These are phyloP conservation scores for Thermothielavioides terrestris DNA, from an alignment of 495 filamentous ascomycete genomes.

Conservation along the genomic window DNA sequence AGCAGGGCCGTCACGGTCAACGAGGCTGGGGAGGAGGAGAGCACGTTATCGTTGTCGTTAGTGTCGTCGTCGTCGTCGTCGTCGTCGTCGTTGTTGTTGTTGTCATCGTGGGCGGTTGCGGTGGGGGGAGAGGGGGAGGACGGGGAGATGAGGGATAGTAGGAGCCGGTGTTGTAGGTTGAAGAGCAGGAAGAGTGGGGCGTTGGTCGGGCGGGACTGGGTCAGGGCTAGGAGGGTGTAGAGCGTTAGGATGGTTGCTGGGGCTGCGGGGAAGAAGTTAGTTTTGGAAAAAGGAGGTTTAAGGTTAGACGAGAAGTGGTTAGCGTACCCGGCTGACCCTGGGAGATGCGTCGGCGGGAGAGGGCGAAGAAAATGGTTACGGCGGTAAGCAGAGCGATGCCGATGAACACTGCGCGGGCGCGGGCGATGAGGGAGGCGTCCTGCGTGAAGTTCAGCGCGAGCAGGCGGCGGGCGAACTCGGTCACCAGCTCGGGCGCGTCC, in stretches of 20 bases:
- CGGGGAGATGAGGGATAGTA: slow-evolving; percentile 35
- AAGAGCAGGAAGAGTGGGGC: slow-evolving; percentile 76
- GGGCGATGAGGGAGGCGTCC: slow-evolving; percentile 39
- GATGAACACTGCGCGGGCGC: slow-evolving; percentile 45
- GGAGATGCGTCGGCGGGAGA: slow-evolving; percentile 14
- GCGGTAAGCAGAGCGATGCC: slow-evolving; percentile 40
- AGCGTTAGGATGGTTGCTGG: slow-evolving; percentile 52
- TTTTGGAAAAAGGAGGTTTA: not conserved
- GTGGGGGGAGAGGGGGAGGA: not conserved
- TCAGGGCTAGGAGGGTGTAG: slow-evolving; percentile 70
- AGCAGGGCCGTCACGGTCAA: slow-evolving; percentile 56
- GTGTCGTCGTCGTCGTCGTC: not conserved
- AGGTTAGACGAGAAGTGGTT: slow-evolving; percentile 32
- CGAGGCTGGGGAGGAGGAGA: slow-evolving; percentile 42
- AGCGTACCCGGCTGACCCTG: slow-evolving; percentile 18
- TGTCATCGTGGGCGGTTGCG: slow-evolving; percentile 12
- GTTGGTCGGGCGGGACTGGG: slow-evolving; percentile 75
- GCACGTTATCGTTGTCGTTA: not conserved
- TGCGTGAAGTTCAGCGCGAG: slow-evolving; percentile 34
- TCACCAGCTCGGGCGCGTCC: slow-evolving; percentile 78
- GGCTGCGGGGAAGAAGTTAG: slow-evolving; percentile 12
- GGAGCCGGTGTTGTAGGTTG: slow-evolving; percentile 46
- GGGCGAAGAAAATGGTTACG: slow-evolving; percentile 26
- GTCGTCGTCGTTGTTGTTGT: not conserved
- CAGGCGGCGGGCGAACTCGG: slow-evolving; percentile 39